phyloP scores from a whole-genome alignment of 306 rosid species.

The cucumber (Cucumis sativus) region DNA sequence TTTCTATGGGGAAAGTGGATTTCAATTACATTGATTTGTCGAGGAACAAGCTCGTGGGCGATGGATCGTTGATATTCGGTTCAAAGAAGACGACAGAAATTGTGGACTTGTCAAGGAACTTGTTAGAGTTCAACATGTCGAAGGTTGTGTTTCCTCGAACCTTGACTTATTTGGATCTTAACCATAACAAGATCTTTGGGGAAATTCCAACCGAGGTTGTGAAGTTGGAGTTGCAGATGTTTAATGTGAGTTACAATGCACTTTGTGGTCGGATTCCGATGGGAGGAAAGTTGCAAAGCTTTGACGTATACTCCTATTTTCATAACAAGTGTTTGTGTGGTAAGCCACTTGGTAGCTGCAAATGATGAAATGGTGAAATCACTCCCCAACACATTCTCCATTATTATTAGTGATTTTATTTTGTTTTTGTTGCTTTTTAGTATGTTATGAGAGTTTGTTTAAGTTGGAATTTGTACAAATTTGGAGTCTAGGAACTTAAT shows the following conservation, averaged over 20 bases:
- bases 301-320: conserved; percentile 25
- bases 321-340: conserved; percentile 63
- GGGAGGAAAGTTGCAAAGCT: conserved; percentile 48
- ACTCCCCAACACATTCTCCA: too few relatives aligned
- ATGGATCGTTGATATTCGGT: conserved; percentile 47
- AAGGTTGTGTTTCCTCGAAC: conserved; percentile 28
- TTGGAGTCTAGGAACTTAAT: too few relatives aligned
- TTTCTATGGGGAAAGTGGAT: conserved; percentile 22
- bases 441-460: too few relatives aligned
- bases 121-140: conserved; percentile 36
- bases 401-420: too few relatives aligned
- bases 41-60: conserved; percentile 63
- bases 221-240: conserved; percentile 20
- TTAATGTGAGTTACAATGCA: conserved; percentile 60
- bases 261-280: conserved; percentile 57
- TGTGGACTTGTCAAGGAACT: conserved; percentile 46
- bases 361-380: background rate
- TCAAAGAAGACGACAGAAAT: conserved; percentile 25
- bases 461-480: too few relatives aligned
- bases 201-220: conserved; percentile 28
- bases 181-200: conserved; percentile 44
- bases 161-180: conserved; percentile 39
- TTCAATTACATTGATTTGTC: conserved; percentile 27
- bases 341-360: conserved; percentile 39
- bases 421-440: too few relatives aligned